Evolutionary conservation across 2,329 filamentous ascomycete genomes (phyloP).

Genomic region (Colletotrichum kahawae): DNA sequence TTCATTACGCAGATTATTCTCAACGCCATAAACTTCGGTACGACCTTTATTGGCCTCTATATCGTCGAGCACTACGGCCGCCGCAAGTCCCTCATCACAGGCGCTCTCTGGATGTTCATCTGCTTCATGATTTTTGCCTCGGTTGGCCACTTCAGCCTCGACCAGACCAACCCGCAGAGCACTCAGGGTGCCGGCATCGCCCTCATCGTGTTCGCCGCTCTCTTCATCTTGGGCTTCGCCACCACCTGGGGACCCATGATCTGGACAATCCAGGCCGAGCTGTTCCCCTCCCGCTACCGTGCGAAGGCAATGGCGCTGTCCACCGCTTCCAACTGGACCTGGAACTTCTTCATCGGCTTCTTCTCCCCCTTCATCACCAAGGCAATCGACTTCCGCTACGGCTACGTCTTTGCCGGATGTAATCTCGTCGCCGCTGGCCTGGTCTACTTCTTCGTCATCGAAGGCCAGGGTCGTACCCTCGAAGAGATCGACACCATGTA

Average conservation of each 20-base stretch:
- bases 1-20: conserved; percentile 73
- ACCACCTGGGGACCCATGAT: conserved; percentile 45
- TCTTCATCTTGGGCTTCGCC: conserved; percentile 70
- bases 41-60: conserved; percentile 72
- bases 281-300: conserved; percentile 68
- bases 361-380: conserved; percentile 81
- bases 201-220: conserved; percentile 67
- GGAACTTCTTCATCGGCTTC: conserved; percentile 79
- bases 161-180: conserved; percentile 35
- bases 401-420: conserved; percentile 78
- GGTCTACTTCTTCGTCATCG: conserved; percentile 80
- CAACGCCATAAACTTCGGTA: conserved; percentile 69
- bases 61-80: conserved; percentile 72
- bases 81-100: conserved; percentile 65
- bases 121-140: conserved; percentile 66
- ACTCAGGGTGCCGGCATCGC: conserved; percentile 56
- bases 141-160: conserved; percentile 54
- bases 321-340: conserved; percentile 69
- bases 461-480: conserved; percentile 73
- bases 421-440: conserved; percentile 68
- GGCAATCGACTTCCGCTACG: conserved; percentile 74
- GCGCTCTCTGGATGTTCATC: conserved; percentile 64
- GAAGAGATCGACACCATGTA: conserved; percentile 87
- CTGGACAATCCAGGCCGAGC: conserved; percentile 68
- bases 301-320: conserved; percentile 65